phyloP scores from a whole-genome alignment of 176 grass and related monocot genomes.

The Coix lacrymajobi region DNA sequence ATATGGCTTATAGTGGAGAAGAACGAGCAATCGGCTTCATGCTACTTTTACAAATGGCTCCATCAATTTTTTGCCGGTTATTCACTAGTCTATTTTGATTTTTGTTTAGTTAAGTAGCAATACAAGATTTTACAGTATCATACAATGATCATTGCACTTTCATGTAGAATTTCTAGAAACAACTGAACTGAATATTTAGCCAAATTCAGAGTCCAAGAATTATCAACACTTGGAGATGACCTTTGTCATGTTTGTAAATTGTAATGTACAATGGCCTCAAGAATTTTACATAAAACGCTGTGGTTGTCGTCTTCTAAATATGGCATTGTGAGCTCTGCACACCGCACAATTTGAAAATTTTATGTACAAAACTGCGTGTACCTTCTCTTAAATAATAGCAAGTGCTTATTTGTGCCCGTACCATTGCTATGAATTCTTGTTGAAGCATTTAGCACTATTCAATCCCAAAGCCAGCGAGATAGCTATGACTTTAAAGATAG shows the following conservation, averaged over 20 bases:
- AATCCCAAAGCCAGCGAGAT: conserved; percentile 25
- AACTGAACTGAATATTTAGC: not conserved
- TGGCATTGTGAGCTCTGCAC: not conserved
- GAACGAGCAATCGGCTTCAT: not conserved
- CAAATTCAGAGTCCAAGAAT: not conserved
- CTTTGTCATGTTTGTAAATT: not conserved
- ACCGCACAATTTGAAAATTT: not conserved
- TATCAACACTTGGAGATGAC: not conserved
- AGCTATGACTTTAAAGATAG: conserved; percentile 23
- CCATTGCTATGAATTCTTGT: not conserved
- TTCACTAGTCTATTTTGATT: not conserved
- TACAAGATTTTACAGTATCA: too few species aligned
- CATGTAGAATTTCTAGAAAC: not conserved
- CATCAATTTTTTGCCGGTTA: not conserved
- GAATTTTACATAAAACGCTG: not conserved
- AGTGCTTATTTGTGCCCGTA: not conserved
- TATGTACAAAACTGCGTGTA: not conserved
- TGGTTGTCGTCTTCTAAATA: not conserved
- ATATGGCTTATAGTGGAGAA: not conserved
- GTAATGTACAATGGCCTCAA: not conserved
- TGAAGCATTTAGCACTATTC: not conserved
- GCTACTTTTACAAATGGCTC: not conserved
- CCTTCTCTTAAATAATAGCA: not conserved
- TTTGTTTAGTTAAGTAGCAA: not conserved
- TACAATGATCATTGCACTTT: not conserved